These are phyloP conservation scores for Hypoxylon crocopeplum DNA, from an alignment of 495 filamentous ascomycete species.

Conservation along the genomic window DNA sequence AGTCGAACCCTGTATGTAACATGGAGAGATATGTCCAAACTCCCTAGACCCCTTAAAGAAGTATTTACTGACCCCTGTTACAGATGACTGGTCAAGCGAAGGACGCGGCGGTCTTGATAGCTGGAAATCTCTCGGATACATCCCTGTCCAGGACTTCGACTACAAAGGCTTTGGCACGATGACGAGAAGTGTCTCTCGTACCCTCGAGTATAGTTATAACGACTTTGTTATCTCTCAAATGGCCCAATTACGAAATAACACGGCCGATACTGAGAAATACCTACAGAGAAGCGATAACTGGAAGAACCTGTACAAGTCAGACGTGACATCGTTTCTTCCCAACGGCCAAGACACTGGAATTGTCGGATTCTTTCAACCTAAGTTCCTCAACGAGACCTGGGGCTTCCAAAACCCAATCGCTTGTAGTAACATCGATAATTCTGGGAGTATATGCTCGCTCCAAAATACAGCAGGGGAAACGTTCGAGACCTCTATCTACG, in stretches of 20 bases:
- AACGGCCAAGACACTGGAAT: constrained; percentile 67
- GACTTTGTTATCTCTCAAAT: constrained; percentile 77
- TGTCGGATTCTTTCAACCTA: constrained; percentile 72
- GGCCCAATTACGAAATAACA: constrained; percentile 60
- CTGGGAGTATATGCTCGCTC: constrained; percentile 63
- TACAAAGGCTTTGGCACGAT: constrained; percentile 70
- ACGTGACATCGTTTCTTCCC: constrained; percentile 64
- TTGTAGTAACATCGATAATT: constrained; percentile 62
- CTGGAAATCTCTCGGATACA: constrained; percentile 73
- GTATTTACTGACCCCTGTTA: no score
- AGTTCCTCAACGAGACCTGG: constrained; percentile 70
- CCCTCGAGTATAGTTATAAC: constrained; percentile 79
- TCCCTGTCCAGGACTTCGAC: constrained; percentile 73
- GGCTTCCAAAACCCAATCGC: constrained; percentile 72
- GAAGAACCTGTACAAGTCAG: constrained; percentile 69
- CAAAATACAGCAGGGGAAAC: constrained; percentile 69
- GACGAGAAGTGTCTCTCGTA: constrained; percentile 74
- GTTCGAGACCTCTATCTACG: constrained; percentile 75
- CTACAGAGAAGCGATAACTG: constrained; percentile 67
- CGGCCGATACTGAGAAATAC: constrained; percentile 66
- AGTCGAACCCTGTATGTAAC: constrained; percentile 71
- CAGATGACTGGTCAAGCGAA: constrained; percentile 73
- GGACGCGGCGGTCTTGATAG: constrained; percentile 72
- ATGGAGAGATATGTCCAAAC: no score
- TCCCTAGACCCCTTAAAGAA: no score